A percentile compares a stretch with the other conserved stretches of the same genome.
phyloP scores from a whole-genome alignment of 2,329 filamentous ascomycete genomes.

The Fonsecaea nubica region DNA sequence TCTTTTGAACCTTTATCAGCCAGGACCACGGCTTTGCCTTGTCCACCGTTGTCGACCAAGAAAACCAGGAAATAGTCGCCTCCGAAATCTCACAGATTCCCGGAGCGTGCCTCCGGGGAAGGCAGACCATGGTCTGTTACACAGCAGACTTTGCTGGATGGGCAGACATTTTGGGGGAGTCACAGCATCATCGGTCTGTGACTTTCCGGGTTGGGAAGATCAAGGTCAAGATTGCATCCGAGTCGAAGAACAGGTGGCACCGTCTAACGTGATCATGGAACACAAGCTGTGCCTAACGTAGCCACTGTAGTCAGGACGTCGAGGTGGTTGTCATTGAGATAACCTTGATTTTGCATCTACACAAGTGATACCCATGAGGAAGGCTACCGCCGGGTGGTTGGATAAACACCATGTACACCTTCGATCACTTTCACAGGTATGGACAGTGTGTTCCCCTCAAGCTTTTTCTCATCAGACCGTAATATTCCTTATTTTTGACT shows the following conservation, averaged over 20 bases:
- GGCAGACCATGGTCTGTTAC: background rate
- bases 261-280: background rate
- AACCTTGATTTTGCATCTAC: no score
- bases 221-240: background rate
- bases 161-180: conserved; percentile 1
- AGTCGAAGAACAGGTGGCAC: conserved; percentile 1
- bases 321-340: background rate
- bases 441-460: no score
- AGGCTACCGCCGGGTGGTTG: no score
- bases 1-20: background rate
- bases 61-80: background rate
- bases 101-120: conserved; percentile 14
- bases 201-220: background rate
- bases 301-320: background rate
- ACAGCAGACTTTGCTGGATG: background rate
- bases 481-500: no score
- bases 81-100: conserved; percentile 3
- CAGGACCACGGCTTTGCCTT: background rate
- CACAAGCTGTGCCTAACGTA: background rate
- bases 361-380: no score
- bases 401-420: no score
- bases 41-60: background rate
- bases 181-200: conserved; percentile 16
- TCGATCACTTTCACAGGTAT: no score
- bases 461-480: background rate